Evolutionary conservation across 1,139 yeast species (phyloP), one percentile per base, ranked within the genome.

Genomic region (Saccharomyces hybrid): DNA sequence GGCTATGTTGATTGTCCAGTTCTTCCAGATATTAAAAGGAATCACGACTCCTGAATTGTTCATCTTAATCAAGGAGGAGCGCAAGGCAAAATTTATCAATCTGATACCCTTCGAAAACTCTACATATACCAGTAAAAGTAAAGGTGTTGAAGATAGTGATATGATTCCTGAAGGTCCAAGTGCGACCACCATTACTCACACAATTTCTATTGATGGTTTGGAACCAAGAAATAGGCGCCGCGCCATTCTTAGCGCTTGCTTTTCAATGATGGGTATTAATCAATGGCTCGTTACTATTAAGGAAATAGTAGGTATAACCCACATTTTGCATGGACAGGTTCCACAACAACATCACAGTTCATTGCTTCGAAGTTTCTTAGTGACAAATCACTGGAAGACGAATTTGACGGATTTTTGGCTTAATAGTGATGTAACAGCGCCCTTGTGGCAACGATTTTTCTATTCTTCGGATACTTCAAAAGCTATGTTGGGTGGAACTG

Each of bases 351-450:
- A 48, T 7, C 28, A 26, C 4, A 46, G 53, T 6, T 53, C 29
- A 20, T 23, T 79, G 14, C 81, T 82, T 5, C 75, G 80, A 14
- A 81, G 84, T 61, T 81, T 38, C 13, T 38, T 38, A 20, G 23
- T 38, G 25, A 14, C 44, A 11, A 38, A 38, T 20, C 44, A 75
- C 0, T 56, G 81, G 54, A 77, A 69, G 51, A 81, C 76, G 56
- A 85, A 85, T 61, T 77, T 83, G 76, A 66, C 76, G 29, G 91
- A 85, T 64, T 85, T 85, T 61, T 82, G 88, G 83, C 77, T 84
- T 44, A 72, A 84, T 29, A 81, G 84, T 47, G 75, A 75, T 52
- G 58, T 48, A 51, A 53, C 81, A 50, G 62, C 69, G 47, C 67
- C 73, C 57, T 62, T 71, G 44, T 68, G 78, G 72, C 76, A 81